Percentiles rank a stretch among this genome's conserved stretches.
Evolutionary conservation across 1,284 basidiomycete species (phyloP).

Genomic region (Pseudozyma thailandica): DNA sequence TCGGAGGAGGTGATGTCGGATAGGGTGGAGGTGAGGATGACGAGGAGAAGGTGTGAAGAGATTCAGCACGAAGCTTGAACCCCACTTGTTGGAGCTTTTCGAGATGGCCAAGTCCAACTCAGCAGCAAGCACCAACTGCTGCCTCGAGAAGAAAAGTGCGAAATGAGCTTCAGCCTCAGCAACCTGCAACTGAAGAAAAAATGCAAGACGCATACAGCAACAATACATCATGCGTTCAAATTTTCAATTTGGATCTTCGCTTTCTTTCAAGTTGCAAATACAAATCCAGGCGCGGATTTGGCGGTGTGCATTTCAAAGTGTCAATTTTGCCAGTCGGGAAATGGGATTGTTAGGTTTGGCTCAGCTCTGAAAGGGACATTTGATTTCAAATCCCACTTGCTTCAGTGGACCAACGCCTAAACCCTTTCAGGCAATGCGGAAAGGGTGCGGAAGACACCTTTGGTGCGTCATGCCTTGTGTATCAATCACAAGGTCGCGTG

Average conservation of each 20-base stretch:
- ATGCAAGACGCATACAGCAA: slow-evolving; percentile 6
- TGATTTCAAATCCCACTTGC: slow-evolving; percentile 34
- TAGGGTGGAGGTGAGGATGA: slow-evolving; percentile 7
- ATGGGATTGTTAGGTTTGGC: neutral
- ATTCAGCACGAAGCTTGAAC: slow-evolving; percentile 3
- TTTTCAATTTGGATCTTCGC: slow-evolving; percentile 20
- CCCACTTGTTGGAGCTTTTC: slow-evolving; percentile 9
- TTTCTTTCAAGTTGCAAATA: neutral
- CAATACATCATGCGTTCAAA: slow-evolving; percentile 2
- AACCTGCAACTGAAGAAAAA: neutral
- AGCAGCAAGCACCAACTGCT: slow-evolving; percentile 1
- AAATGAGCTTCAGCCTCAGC: neutral
- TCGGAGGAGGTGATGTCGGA: neutral
- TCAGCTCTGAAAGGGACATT: no score
- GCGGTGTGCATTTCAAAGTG: neutral
- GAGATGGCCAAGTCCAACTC: slow-evolving; percentile 11
- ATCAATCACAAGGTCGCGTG: no score
- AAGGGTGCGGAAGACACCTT: no score
- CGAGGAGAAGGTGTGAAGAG: slow-evolving; percentile 13
- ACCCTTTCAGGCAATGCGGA: neutral
- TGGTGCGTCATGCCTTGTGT: no score
- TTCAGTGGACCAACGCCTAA: slow-evolving; percentile 12
- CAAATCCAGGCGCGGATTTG: slow-evolving; percentile 13
- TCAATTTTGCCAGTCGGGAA: neutral
- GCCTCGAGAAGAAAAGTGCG: neutral